Base-by-base conservation (phyloP, 768 basidiomycete species). In the Leccinum obscurum region DNA sequence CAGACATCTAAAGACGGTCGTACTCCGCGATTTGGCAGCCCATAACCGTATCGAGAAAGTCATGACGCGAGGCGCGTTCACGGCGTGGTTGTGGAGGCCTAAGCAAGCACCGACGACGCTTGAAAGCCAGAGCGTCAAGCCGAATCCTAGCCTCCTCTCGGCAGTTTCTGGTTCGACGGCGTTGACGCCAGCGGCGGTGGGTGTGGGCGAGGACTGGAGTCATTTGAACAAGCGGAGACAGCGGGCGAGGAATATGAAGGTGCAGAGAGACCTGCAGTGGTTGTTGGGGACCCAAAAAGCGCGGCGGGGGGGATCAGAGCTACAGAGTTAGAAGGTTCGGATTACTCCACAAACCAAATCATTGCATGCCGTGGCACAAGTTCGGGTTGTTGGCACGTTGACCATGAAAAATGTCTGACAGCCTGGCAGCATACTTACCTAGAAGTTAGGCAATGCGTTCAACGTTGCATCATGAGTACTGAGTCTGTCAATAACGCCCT, bases 141-240 rank as follows among this genome's bases (percentile, higher is more conserved):
- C 54, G 4, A 10, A 10, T n/a, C 26, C 54, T 34, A 17, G 22
- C 22, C 7, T 22, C 4, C 13, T 14, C 54, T 0, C n/a, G 62
- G 32, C 56, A 28, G 34, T 32, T 15, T 22, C 55, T 4, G 55
- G 35, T 15, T 20, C 54, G 32, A 53, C 56, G 44, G 63, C 49
- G 35, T 41, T 69, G n/a, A 59, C 71, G 0, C 65, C 72, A 4
- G 68, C 65, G 15, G 72, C 72, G 11, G 70, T 73, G 9, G 72
- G 74, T 2, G 72, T 72, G 3, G 72, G 74, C 30, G 74, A 71
- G 55, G 85, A 89, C 64, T 78, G 77, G 69, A 75, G 78, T 7
- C 85, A 88, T 68, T 71, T 89, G 58, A 89, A 80, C 71, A 81
- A 75, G 64, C 76, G 85, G 57, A 73, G 86, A 63, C 79, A 78